Conservation (phyloP, 768 basidiomycete genomes). For the Podaxis carcinomalis region DNA sequence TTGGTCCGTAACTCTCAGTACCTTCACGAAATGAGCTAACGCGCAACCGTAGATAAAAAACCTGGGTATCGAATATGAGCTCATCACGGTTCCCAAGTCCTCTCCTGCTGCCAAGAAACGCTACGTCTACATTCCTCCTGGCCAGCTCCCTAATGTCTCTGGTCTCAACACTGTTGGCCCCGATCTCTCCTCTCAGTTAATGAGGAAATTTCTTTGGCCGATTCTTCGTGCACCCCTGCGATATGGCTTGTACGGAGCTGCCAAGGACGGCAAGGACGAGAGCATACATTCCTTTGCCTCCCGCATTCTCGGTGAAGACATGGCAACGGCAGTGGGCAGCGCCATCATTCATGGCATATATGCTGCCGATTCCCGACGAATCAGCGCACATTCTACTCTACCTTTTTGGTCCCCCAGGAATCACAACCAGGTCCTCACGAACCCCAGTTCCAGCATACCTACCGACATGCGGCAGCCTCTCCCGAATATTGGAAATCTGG, state of each 20-base stretch:
- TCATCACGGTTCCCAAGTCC: conserved; percentile 63
- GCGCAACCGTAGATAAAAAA: conserved; percentile 60
- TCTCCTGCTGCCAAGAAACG: conserved; percentile 76
- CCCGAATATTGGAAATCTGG: conserved; percentile 38
- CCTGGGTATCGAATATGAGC: conserved; percentile 50
- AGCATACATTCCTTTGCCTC: conserved; percentile 74
- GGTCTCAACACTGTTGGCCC: conserved; percentile 48
- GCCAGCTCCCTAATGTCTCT: conserved; percentile 21
- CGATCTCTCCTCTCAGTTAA: conserved; percentile 35
- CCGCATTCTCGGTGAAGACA: conserved; percentile 64
- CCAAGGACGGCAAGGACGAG: conserved; percentile 55
- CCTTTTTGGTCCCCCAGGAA: conserved; percentile 4
- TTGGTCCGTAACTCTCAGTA: conserved; percentile 48
- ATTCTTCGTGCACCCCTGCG: conserved; percentile 56
- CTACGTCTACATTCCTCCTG: conserved; percentile 55
- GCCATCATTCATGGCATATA: conserved; percentile 93
- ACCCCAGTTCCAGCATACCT: not conserved
- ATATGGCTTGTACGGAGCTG: conserved; percentile 42
- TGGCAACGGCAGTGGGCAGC: conserved; percentile 74
- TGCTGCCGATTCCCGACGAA: conserved; percentile 71
- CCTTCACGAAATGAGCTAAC: not conserved
- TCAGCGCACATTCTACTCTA: conserved; percentile 68
- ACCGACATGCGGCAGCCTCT: not conserved
- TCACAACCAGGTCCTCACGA: conserved; percentile 27
- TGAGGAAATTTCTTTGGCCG: conserved; percentile 14